These are phyloP conservation scores for Speleostelium caveatum DNA, from an alignment of 78 protist genomes.

Conservation along the genomic window DNA sequence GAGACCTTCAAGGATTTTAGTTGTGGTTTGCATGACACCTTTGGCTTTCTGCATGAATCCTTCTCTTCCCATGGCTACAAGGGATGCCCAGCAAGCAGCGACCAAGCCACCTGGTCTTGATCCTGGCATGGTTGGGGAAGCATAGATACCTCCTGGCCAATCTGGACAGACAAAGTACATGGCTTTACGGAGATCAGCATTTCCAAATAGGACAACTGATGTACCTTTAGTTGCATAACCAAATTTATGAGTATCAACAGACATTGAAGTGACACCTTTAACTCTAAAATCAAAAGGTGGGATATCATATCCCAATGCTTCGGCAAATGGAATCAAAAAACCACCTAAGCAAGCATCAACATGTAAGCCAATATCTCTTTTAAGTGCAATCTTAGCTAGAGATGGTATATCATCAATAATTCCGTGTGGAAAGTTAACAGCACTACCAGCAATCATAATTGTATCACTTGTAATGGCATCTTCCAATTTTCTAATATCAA, in stretches of 20 bases:
- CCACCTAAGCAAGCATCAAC: slow-evolving; percentile 94
- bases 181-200: slow-evolving; percentile 47
- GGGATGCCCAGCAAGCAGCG: slow-evolving; percentile 95
- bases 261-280: slow-evolving; percentile 90
- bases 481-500: slow-evolving; percentile 27
- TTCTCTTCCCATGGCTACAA: slow-evolving; percentile 82
- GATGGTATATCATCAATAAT: slow-evolving; percentile 85
- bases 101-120: slow-evolving; percentile 90
- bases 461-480: slow-evolving; percentile 71
- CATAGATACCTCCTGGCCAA: slow-evolving; percentile 91
- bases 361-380: slow-evolving; percentile 85
- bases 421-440: slow-evolving; percentile 92
- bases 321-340: slow-evolving; percentile 87
- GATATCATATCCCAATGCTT: slow-evolving; percentile 78
- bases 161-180: slow-evolving; percentile 64
- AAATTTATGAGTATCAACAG: slow-evolving; percentile 95
- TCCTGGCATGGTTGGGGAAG: slow-evolving; percentile 93
- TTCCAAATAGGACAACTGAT: slow-evolving; percentile 81
- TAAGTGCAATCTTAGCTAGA: slow-evolving; percentile 76
- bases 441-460: slow-evolving; percentile 87
- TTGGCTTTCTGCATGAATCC: slow-evolving; percentile 79
- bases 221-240: slow-evolving; percentile 95
- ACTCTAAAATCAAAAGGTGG: slow-evolving; percentile 87
- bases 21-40: slow-evolving; percentile 61
- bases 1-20: slow-evolving; percentile 29